These are phyloP conservation scores for Sorghum bicolor DNA, from an alignment of 176 grass and related monocot genomes.

Conservation along the genomic window DNA sequence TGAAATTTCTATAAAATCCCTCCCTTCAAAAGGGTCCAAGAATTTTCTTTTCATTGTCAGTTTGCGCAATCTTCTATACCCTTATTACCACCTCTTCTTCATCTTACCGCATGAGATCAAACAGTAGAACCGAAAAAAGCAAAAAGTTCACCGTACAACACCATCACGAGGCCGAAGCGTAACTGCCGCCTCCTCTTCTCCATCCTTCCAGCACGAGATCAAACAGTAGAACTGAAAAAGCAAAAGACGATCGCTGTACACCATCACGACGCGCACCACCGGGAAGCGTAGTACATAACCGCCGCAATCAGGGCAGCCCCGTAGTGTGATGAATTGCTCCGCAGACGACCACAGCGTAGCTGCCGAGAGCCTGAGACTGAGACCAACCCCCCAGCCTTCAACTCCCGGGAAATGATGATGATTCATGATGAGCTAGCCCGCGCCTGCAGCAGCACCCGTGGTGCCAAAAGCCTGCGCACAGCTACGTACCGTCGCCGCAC, in stretches of 20 bases:
- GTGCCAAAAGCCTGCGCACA: conserved; percentile 30
- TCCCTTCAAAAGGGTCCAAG: no score
- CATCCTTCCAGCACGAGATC: no score
- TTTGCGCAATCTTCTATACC: no score
- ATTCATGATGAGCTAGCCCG: conserved; percentile 37
- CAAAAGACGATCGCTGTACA: background rate
- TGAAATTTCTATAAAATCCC: no score
- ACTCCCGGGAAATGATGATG: conserved; percentile 19
- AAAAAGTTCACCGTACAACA: no score
- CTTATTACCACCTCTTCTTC: no score
- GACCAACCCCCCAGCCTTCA: background rate
- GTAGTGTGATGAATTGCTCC: conserved; percentile 6
- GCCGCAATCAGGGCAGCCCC: background rate
- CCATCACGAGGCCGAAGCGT: no score
- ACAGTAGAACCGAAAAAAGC: background rate
- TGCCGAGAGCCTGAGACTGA: no score
- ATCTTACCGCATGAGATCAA: no score
- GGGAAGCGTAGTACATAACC: background rate
- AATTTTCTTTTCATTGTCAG: no score
- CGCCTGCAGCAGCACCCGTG: conserved; percentile 29
- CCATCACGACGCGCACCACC: background rate
- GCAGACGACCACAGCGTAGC: background rate
- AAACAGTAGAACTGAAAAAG: background rate
- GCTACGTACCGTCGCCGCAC: background rate
- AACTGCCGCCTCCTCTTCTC: no score